These are phyloP conservation scores for Thymus mandschuricus DNA, from an alignment of 257 asterid species.

Conservation along the genomic window DNA sequence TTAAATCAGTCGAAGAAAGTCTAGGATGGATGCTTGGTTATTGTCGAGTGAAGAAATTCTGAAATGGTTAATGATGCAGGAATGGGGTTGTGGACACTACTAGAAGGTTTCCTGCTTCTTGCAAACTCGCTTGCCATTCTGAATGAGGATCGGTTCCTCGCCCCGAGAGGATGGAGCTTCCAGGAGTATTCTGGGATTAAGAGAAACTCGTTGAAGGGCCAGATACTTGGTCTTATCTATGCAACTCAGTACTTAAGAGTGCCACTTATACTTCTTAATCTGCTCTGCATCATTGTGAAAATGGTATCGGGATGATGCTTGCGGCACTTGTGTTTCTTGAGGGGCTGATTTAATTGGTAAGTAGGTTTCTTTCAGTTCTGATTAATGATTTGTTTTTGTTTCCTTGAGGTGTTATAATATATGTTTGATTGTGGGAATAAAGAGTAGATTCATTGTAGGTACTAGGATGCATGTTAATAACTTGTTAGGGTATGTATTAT, in stretches of 20 bases:
- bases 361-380: slow-evolving; percentile 14
- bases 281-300: slow-evolving; percentile 81
- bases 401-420: slow-evolving; percentile 18
- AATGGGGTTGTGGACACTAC: slow-evolving; percentile 93
- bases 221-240: slow-evolving; percentile 82
- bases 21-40: no score
- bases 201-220: slow-evolving; percentile 89
- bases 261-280: slow-evolving; percentile 73
- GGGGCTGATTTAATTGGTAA: slow-evolving; percentile 33
- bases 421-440: no score
- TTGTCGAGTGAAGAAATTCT: slow-evolving; percentile 11
- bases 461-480: no score
- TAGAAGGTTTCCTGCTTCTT: slow-evolving; percentile 90
- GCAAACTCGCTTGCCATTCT: slow-evolving; percentile 89
- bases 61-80: slow-evolving; percentile 42
- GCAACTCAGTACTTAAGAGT: slow-evolving; percentile 87
- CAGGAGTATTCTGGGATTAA: slow-evolving; percentile 86
- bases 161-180: slow-evolving; percentile 97
- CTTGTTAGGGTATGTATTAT: no score
- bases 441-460: no score
- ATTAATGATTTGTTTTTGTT: slow-evolving; percentile 4
- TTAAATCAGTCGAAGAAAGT: background rate
- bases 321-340: slow-evolving; percentile 16
- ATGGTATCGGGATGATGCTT: slow-evolving; percentile 75
- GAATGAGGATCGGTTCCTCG: slow-evolving; percentile 92